Percentiles rank a stretch among this genome's conserved stretches.
These are phyloP conservation scores for Pulveroboletus sp. DNA, from an alignment of 768 basidiomycete species.

Conservation along the genomic window DNA sequence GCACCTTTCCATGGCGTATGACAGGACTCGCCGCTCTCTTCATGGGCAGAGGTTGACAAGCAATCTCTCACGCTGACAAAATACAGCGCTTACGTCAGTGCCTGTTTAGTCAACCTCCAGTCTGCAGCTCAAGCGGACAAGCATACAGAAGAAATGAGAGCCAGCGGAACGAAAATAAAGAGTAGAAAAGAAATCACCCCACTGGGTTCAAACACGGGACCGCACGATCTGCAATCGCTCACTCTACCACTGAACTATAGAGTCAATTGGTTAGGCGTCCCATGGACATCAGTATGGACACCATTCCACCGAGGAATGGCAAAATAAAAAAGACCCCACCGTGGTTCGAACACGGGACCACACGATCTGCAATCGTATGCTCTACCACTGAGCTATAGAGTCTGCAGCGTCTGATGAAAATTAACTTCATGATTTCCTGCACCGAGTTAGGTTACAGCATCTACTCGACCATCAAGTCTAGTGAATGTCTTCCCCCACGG, in stretches of 20 bases:
- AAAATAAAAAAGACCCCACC: constrained; percentile 44
- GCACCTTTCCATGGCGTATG: constrained; percentile 32
- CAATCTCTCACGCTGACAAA: not conserved
- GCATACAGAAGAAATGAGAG: too few relatives aligned
- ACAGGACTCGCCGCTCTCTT: constrained; percentile 36
- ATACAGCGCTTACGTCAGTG: constrained; percentile 2
- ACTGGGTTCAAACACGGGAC: constrained; percentile 58
- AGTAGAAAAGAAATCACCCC: too few relatives aligned
- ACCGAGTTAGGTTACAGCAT: too few relatives aligned
- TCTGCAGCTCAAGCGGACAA: too few relatives aligned
- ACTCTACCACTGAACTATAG: constrained; percentile 46
- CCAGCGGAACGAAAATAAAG: too few relatives aligned
- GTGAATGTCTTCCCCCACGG: constrained; percentile 44
- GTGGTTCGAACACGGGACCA: constrained; percentile 56
- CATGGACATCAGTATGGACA: too few relatives aligned
- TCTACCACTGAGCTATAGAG: constrained; percentile 47
- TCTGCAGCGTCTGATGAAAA: not conserved
- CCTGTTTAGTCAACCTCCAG: not conserved
- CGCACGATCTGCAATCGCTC: constrained; percentile 55
- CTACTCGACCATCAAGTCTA: not conserved
- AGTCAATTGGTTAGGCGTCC: too few relatives aligned
- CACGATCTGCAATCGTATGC: constrained; percentile 58
- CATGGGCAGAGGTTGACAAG: constrained; percentile 28
- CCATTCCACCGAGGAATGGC: too few relatives aligned
- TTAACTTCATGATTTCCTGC: too few relatives aligned